Evolutionary conservation across 192 early-diverging fungal species (phyloP), one percentile per base, ranked within the genome.

Genomic region (Coemansia sp.): DNA sequence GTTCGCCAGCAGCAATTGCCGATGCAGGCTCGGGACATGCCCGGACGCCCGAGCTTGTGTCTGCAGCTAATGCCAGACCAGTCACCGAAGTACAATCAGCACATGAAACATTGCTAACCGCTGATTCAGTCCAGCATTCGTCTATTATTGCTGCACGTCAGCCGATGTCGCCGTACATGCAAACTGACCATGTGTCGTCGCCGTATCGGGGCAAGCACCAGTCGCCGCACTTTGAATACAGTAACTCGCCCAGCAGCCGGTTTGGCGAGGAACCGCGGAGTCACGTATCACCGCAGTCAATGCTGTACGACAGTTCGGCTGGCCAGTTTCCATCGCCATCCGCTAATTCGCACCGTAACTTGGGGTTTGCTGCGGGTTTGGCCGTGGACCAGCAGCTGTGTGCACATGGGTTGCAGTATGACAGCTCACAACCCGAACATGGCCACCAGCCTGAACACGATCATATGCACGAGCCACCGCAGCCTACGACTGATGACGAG

Each of bases 381-480:
- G 11, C 41, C 14, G 15, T 15, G 11, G 41, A 15, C 11, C 5
- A 38, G 37, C 9, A 38, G 37, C 6, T 38, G 9, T 5, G 37
- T 38, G 37, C 37, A 38, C 37, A 38, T 21, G 19, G 19, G 19
- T 32, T 7, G 32, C 32, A 32, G 32, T 32, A 32, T 6, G 32
- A 7, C 32, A 32, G 32, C 32, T 32, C 32, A 7, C 32, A 32
- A 7, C 32, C 32, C 7, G 32, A 32, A 7, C 32, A 32, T 5
- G 27, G 27, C 27, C 27, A 29, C 4, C 27, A 29, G 27, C 27
- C 27, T 29, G 27, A 58, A 17, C 70, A 56, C 3, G 41, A 23
- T 1, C 69, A 72, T 53, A 38, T 59, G 5, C 56, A 66, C 22
- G 63, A 69, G 27, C 49, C n/a, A 29, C 60, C 10, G 29, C 55